Conservation (phyloP, 2,329 filamentous ascomycete species). For the Whalleya microplaca region DNA sequence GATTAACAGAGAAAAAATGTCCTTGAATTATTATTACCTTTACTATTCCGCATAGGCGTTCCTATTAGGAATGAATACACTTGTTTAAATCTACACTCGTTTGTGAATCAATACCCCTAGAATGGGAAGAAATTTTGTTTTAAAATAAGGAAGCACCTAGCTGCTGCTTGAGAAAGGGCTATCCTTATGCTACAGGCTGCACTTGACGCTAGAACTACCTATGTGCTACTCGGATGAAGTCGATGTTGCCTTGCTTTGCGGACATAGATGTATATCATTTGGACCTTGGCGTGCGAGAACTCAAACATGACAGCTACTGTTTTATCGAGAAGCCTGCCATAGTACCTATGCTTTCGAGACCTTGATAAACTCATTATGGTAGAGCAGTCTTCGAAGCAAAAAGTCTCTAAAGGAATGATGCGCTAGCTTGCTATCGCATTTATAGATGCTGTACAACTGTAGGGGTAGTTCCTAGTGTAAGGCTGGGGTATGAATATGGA, state of each 20-base stretch:
- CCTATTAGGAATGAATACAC: too few relatives aligned
- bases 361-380: conserved; percentile 5
- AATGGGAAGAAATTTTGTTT: too few relatives aligned
- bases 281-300: not conserved
- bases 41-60: too few relatives aligned
- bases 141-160: not conserved
- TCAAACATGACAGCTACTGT: conserved; percentile 6
- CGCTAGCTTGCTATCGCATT: conserved; percentile 1
- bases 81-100: too few relatives aligned
- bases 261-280: not conserved
- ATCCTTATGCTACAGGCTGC: not conserved
- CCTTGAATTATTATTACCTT: too few relatives aligned
- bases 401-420: conserved; percentile 6
- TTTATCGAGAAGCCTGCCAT: conserved; percentile 6
- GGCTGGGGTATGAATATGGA: too few relatives aligned
- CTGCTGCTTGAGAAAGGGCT: not conserved
- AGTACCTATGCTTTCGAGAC: conserved; percentile 5
- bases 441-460: too few relatives aligned
- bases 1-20: too few relatives aligned
- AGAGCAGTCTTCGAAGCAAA: conserved; percentile 4
- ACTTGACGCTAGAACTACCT: not conserved
- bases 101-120: too few relatives aligned
- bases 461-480: too few relatives aligned
- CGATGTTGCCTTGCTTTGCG: not conserved
- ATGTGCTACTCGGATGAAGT: not conserved